These are phyloP conservation scores for Elasticomyces elasticus DNA, from an alignment of 495 filamentous ascomycete species.

Conservation along the genomic window DNA sequence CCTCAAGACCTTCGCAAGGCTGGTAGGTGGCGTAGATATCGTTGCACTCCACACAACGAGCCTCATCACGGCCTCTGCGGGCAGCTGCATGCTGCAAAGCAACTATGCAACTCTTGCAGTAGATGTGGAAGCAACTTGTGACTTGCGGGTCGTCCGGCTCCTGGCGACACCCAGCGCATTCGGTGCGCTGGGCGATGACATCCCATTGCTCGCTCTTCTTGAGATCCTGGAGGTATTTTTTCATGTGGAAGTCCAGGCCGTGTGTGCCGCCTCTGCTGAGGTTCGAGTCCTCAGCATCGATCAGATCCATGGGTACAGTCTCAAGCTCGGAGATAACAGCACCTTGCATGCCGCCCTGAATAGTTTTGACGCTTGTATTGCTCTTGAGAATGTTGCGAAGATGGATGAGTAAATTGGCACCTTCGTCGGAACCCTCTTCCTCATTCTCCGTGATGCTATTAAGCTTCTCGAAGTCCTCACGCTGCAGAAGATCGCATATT, in stretches of 20 bases:
- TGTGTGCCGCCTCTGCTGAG: constrained; percentile 3
- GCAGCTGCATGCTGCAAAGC: constrained; percentile 24
- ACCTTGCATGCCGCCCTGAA: constrained; percentile 2
- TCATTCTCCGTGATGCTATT: constrained; percentile 18
- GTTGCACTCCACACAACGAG: constrained; percentile 21
- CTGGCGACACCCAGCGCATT: constrained; percentile 33
- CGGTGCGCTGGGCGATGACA: constrained; percentile 25
- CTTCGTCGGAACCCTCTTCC: background rate
- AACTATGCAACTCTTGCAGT: constrained; percentile 39
- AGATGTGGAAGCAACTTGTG: constrained; percentile 42
- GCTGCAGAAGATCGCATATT: constrained; percentile 36
- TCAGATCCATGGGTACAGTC: background rate
- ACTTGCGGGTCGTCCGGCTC: constrained; percentile 28
- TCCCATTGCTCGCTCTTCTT: constrained; percentile 25
- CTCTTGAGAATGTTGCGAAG: constrained; percentile 22
- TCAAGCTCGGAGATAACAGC: constrained; percentile 4
- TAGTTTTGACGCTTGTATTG: background rate
- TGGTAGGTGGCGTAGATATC: constrained; percentile 1
- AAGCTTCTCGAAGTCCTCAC: constrained; percentile 33
- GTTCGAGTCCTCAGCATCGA: background rate
- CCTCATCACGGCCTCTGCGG: constrained; percentile 13
- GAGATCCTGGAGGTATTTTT: constrained; percentile 27
- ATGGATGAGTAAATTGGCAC: constrained; percentile 12
- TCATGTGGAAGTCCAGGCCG: constrained; percentile 26
- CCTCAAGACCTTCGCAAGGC: constrained; percentile 12